These are phyloP conservation scores for Begonia peltatifolia DNA, from an alignment of 306 rosid species.

Conservation along the genomic window DNA sequence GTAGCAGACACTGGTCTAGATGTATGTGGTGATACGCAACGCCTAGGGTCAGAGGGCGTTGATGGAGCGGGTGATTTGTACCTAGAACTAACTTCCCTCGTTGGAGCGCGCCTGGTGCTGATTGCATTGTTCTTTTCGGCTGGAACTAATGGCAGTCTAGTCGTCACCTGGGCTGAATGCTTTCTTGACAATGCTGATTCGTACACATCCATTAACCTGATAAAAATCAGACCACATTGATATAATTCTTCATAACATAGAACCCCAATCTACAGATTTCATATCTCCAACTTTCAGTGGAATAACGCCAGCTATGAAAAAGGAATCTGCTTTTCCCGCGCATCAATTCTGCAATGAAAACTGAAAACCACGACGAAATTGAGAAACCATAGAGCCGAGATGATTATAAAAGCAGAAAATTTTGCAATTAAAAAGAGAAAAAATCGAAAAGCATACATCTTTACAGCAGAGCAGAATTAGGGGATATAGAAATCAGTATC, in stretches of 20 bases:
- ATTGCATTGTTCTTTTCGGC: constrained; percentile 71
- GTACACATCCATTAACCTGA: constrained; percentile 82
- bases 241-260: constrained; percentile 26
- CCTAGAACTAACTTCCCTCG: constrained; percentile 64
- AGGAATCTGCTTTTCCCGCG: constrained; percentile 57
- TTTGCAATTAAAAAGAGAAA: constrained; percentile 20
- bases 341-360: constrained; percentile 55
- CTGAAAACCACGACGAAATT: constrained; percentile 32
- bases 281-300: constrained; percentile 25
- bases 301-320: constrained; percentile 28
- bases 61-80: constrained; percentile 70
- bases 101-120: constrained; percentile 25
- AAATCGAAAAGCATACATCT: constrained; percentile 43
- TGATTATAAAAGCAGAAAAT: constrained; percentile 31
- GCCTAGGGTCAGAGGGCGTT: constrained; percentile 27
- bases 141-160: constrained; percentile 51
- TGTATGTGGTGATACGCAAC: constrained; percentile 56
- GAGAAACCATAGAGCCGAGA: constrained; percentile 26
- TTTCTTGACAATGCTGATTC: constrained; percentile 54
- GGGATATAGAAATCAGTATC: constrained; percentile 21
- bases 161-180: constrained; percentile 34
- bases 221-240: constrained; percentile 77
- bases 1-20: constrained; percentile 42
- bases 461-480: constrained; percentile 62
- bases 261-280: constrained; percentile 30